Percentiles rank a stretch among this genome's conserved stretches.
Evolutionary conservation across 2,329 filamentous ascomycete genomes (phyloP).

Genomic region (Xylariales sp.): DNA sequence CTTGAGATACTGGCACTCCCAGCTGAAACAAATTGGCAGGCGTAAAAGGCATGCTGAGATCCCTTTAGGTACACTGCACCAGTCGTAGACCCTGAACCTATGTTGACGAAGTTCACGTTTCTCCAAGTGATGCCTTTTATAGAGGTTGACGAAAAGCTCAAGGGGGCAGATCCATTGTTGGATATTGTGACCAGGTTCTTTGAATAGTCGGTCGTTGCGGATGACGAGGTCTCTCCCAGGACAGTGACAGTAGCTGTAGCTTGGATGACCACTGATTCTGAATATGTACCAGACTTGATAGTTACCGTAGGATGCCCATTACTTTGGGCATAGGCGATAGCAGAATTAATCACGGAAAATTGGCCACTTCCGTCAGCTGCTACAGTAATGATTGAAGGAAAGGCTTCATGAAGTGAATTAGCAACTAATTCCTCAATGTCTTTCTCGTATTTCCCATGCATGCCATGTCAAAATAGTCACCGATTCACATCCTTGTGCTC

Average conservation of each 20-base stretch:
- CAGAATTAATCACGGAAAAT: slow-evolving; percentile 38
- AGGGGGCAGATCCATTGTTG: slow-evolving; percentile 14
- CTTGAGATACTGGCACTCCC: slow-evolving; percentile 23
- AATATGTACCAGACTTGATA: slow-evolving; percentile 39
- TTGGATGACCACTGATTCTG: slow-evolving; percentile 33
- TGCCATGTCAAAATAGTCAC: background rate
- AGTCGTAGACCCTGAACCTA: slow-evolving; percentile 17
- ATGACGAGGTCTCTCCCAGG: slow-evolving; percentile 25
- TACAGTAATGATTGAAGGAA: slow-evolving; percentile 31
- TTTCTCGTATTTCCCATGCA: background rate
- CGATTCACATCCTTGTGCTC: background rate
- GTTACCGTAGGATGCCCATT: slow-evolving; percentile 36
- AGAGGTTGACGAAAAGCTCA: slow-evolving; percentile 25
- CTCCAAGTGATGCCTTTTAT: slow-evolving; percentile 27
- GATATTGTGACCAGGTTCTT: slow-evolving; percentile 32
- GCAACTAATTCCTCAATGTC: background rate
- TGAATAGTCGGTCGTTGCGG: slow-evolving; percentile 22
- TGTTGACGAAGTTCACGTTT: slow-evolving; percentile 35
- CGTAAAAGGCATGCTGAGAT: slow-evolving; percentile 36
- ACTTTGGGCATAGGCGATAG: slow-evolving; percentile 36
- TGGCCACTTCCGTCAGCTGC: slow-evolving; percentile 37
- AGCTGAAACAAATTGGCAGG: slow-evolving; percentile 35
- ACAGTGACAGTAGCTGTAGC: slow-evolving; percentile 37
- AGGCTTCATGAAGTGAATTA: background rate
- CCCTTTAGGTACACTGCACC: slow-evolving; percentile 29